Base-by-base conservation (phyloP, 768 basidiomycete species). In the Dioszegia aurantiaca region DNA sequence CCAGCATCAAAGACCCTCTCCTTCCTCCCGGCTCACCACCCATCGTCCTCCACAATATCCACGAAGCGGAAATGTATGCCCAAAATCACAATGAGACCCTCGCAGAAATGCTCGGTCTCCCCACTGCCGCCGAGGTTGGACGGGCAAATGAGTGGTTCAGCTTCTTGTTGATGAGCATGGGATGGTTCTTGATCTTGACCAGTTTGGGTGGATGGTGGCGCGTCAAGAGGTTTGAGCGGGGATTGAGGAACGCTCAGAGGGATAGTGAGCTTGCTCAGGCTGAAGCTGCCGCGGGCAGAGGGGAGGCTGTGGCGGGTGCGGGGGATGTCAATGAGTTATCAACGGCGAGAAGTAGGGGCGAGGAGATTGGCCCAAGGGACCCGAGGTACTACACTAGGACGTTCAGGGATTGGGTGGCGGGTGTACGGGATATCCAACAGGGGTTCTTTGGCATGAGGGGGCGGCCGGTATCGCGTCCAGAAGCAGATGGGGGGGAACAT, bases 111-210 rank as follows among this genome's bases (percentile, higher is more conserved):
- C 60, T 63, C 30, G 56, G 61, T 27, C 36, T 71, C 11, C 76
- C 77, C 2, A 65, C 58, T 41, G 69, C 73, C 11, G 62, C 52
- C 19, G 73, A 78, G 46, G 72, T 77, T 12, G 74, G 74, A 1
- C 47, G 72, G 46, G 85, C 89, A 6, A 85, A 82, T 62, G 91
- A 94, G 61, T 95, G 90, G 90, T 77, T 97, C 42, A 86, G 90
- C 1, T 91, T 95, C 79, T 76, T 93, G 55, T 82, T 97, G 71
- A 94, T 98, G 88, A 89, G 87, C 0, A 67, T 92, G 43, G 93
- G 59, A 17, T 95, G 92, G 92, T 91, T 94, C 81, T 80, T 97
- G 23, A 80, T 97, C 30, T 80, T 95, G 31, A 87, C 90, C 0
- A 90, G 89, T 33, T 56, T 88, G 55, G 83, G 91, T 28, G 85